Base-by-base conservation (phyloP, 2,329 filamentous ascomycete species). In the Macrophomina phaseolina region DNA sequence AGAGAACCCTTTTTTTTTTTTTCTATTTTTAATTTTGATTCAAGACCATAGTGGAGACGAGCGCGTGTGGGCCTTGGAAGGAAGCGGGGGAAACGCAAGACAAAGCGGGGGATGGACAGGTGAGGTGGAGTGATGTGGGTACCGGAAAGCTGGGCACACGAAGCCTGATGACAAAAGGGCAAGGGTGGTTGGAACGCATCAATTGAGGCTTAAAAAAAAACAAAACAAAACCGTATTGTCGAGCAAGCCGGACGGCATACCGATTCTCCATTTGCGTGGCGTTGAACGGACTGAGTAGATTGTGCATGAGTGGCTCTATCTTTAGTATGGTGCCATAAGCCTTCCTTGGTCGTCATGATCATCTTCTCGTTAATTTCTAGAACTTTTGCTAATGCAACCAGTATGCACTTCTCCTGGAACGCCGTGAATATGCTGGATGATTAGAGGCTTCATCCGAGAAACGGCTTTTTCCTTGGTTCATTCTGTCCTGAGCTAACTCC, bases 381-480 rank as follows among this genome's bases (percentile, higher is more conserved):
- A 9, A 9, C 42, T 14, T 45, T 9, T 45, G 28, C 28, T 5
- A n/a, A 52, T 52, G 49, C 49, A 14, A n/a, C 49, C 4, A 34
- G 11, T 16, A 34, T 18, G 28, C 28, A 52, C n/a, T 28, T 14
- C 49, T n/a, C 11, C 28, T 48, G 2, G 9, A 51, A 51, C 48
- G 34, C 49, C 34, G 2, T 6, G 3, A 75, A 66, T 45, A 74
- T 9, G 49, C 49, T n/a, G 28, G 7, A 23, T 9, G 14, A 9
- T 23, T 12, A 5, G 18, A 81, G 65, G 77, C 14, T 14, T 58
- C 32, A 58, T 40, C 63, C 63, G 36, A 65, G 58, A n/a, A 65
- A 65, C 4, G 30, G 40, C 32, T 49, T 58, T 34, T 65, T 65
- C 14, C 34, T 58, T 7, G 58, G 14, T 28, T 56, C 63, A 6